phyloP scores from a whole-genome alignment of 2,329 filamentous ascomycete genomes.

The Paraphaeosphaeria minitans region DNA sequence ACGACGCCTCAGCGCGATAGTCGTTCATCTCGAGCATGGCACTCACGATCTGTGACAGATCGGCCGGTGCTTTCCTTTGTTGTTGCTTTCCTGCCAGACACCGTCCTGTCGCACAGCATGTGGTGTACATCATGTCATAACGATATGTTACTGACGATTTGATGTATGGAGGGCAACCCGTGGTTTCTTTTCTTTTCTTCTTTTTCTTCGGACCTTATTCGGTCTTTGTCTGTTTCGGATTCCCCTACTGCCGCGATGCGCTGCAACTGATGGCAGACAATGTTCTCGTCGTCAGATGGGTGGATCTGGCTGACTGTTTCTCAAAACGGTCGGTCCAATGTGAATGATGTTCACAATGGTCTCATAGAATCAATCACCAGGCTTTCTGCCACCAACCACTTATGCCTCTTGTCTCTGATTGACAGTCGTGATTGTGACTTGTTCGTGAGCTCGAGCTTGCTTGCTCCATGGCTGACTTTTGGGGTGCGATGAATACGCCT shows the following conservation, averaged over 20 bases:
- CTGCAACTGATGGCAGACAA: background rate
- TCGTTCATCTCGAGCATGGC: background rate
- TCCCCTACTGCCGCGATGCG: background rate
- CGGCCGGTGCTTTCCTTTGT: background rate
- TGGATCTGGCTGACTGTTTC: background rate
- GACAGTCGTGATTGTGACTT: background rate
- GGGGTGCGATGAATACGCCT: no score
- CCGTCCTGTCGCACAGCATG: background rate
- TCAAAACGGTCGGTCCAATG: background rate
- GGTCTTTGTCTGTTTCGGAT: conserved; percentile 3
- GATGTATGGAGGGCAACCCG: background rate
- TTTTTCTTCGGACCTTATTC: background rate
- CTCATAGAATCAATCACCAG: background rate
- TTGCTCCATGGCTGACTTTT: no score
- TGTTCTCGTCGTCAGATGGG: background rate
- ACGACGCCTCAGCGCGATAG: background rate
- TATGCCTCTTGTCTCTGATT: background rate
- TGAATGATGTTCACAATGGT: background rate
- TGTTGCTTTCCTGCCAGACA: background rate
- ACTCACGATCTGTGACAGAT: conserved; percentile 2
- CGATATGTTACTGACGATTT: background rate
- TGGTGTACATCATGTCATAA: conserved; percentile 1
- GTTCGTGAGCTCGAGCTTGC: background rate
- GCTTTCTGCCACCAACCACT: background rate
- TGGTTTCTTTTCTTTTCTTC: background rate